Evolutionary conservation across 2,329 filamentous ascomycete genomes (phyloP), one percentile per base, ranked within the genome.

Genomic region (Colletotrichum phormii): DNA sequence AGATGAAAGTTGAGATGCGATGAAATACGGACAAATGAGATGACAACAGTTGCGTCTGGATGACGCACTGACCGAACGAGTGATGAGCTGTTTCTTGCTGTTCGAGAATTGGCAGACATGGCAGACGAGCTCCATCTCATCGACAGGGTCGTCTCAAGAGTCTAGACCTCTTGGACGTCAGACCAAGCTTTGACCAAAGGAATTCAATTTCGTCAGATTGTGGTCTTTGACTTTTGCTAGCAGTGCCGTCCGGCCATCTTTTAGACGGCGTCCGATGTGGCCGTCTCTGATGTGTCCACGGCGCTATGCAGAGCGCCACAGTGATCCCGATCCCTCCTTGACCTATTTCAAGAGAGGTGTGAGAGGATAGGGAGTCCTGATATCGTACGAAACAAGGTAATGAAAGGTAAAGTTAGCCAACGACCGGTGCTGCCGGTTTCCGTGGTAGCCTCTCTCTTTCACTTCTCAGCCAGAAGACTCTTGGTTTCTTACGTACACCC

Each of bases 281-380:
- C 55, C 66, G 60, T 67, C 49, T 62, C 70, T 73, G 71, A 65
- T 64, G 60, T 62, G 49, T 67, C 71, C 55, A 58, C 55, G 65
- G 66, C 66, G 60, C 60, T 55, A 65, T 65, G 66, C 37, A 57
- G 24, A 35, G 55, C 35, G 60, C 65, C 65, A 69, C 42, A 24
- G 33, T 49, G 53, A 70, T 49, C 59, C 15, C 26, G 12, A 18
- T 53, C 53, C 53, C 15, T 46, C 18, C 11, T 33, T 55, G 58
- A 11, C n/a, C 6, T 35, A 63, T 26, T 54, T 54, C 22, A 12
- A 26, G 29, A 35, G 9, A 51, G 46, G n/a, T 13, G 37, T 42
- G 37, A 42, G 37, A 42, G 37, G 6, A 42, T 42, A 29, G 26
- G 26, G 26, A 29, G 26, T 29, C 26, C 37, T 42, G 37, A 42